phyloP scores from a whole-genome alignment of 306 rosid genomes.

The Carpinus fangiana region DNA sequence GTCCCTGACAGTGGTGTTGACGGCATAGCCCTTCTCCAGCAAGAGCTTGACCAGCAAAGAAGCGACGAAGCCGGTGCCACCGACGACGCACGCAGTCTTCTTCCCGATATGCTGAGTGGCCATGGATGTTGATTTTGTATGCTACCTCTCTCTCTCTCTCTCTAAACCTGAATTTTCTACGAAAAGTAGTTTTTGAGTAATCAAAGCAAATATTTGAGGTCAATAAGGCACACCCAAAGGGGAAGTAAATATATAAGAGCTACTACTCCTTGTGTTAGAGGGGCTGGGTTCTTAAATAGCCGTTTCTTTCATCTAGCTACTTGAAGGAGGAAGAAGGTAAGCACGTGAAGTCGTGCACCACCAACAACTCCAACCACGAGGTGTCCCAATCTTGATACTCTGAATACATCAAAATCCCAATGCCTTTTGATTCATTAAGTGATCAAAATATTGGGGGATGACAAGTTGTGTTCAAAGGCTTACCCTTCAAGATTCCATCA shows the following conservation, averaged over 20 bases:
- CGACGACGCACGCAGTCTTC: slow-evolving; percentile 72
- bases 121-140: slow-evolving; percentile 27
- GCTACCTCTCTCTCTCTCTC: background rate
- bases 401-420: too few species aligned
- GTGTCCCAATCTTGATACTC: too few species aligned
- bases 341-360: slow-evolving; percentile 34
- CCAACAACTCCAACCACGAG: slow-evolving; percentile 17
- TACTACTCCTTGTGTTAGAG: background rate
- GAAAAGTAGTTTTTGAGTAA: background rate
- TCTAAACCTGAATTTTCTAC: background rate
- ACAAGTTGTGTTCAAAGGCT: too few species aligned
- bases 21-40: slow-evolving; percentile 69
- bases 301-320: background rate
- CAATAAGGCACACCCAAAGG: too few species aligned
- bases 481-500: too few species aligned
- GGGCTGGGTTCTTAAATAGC: slow-evolving; percentile 3
- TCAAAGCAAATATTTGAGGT: background rate
- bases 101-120: slow-evolving; percentile 34
- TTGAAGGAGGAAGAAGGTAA: slow-evolving; percentile 29
- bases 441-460: too few species aligned
- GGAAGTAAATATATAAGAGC: background rate
- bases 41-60: slow-evolving; percentile 61
- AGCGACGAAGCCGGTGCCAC: slow-evolving; percentile 71
- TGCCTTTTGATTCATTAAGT: too few species aligned
- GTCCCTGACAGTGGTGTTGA: slow-evolving; percentile 72